Evolutionary conservation across 1,284 basidiomycete genomes (phyloP), one percentile per base, ranked within the genome.

Genomic region (Trichosporon sp.): DNA sequence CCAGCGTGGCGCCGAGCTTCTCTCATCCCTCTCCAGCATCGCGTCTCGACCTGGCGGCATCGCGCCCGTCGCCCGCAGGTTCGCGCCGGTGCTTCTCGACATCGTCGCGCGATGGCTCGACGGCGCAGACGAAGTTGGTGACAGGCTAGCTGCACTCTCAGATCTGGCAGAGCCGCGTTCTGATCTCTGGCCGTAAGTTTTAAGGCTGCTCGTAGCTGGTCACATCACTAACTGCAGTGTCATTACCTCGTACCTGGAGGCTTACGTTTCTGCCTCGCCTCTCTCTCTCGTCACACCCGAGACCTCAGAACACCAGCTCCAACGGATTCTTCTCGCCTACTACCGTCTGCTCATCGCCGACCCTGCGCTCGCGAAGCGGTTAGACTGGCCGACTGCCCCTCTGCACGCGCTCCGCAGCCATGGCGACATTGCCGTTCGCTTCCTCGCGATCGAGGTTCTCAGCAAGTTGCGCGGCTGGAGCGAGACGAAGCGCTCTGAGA

Each of bases 321-420:
- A 94, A 44, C 84, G 85, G 29, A 80, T 91, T 0, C 87, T 96
- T 15, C 85, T 95, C 53, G 87, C 91, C 1, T 92, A 93, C 77
- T 91, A 91, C 76, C 90, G 93, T 44, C 86, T 95, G 51, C 85
- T 94, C 13, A 86, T 87, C 73, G 88, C 88, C 56, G 92, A 92
- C 77, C 88, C 89, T 13, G 83, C 87, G 67, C 85, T 94, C 11
- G 89, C 91, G 1, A 73, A 79, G 12, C 83, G 87, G 18, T 82
- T 89, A n/a, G 76, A 83, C 62, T 94, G 92, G 92, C 84, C 92
- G 0, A 78, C 89, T 25, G 82, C 85, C 0, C 87, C 88, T 13
- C 84, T 83, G 77, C 86, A 44, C 47, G 62, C 66, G 0, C 70
- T 83, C 2, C 76, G 81, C 12, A 73, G 71, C 1, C 86, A 89